phyloP scores from a whole-genome alignment of 257 asterid genomes.

The Nemophila menziesii region DNA sequence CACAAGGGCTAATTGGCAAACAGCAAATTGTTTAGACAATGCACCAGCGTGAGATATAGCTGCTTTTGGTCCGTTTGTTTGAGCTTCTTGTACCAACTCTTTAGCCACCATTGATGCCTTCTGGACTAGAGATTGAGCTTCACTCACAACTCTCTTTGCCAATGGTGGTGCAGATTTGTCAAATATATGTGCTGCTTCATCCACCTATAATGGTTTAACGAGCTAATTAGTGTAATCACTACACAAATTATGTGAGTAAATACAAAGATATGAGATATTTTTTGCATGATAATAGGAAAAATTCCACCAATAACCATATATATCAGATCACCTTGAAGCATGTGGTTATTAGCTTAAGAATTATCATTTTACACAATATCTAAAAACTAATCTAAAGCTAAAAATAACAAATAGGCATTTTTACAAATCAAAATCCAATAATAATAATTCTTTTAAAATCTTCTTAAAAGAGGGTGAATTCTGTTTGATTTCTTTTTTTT shows the following conservation, averaged over 20 bases:
- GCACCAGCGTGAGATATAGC: slow-evolving; percentile 36
- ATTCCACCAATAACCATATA: too few relatives aligned
- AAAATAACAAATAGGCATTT: background rate
- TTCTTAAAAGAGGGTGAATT: too few relatives aligned
- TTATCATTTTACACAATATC: too few relatives aligned
- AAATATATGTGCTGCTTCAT: slow-evolving; percentile 27
- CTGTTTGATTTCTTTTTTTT: too few relatives aligned
- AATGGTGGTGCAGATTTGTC: slow-evolving; percentile 47
- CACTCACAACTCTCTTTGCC: slow-evolving; percentile 30
- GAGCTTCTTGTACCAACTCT: slow-evolving; percentile 38
- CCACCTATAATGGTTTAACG: slow-evolving; percentile 15
- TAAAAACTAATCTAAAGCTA: background rate
- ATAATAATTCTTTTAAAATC: too few relatives aligned
- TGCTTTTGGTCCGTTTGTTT: slow-evolving; percentile 43
- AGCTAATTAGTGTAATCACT: background rate
- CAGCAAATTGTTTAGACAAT: slow-evolving; percentile 30
- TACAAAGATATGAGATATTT: too few relatives aligned
- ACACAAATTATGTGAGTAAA: too few relatives aligned
- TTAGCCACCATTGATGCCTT: slow-evolving; percentile 26
- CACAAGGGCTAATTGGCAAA: slow-evolving; percentile 24
- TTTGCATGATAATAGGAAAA: too few relatives aligned
- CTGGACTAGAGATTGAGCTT: slow-evolving; percentile 17
- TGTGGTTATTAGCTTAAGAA: too few relatives aligned
- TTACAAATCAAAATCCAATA: background rate
- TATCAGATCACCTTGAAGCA: too few relatives aligned